phyloP scores from a whole-genome alignment of 495 filamentous ascomycete species.

The Darksidea phi region DNA sequence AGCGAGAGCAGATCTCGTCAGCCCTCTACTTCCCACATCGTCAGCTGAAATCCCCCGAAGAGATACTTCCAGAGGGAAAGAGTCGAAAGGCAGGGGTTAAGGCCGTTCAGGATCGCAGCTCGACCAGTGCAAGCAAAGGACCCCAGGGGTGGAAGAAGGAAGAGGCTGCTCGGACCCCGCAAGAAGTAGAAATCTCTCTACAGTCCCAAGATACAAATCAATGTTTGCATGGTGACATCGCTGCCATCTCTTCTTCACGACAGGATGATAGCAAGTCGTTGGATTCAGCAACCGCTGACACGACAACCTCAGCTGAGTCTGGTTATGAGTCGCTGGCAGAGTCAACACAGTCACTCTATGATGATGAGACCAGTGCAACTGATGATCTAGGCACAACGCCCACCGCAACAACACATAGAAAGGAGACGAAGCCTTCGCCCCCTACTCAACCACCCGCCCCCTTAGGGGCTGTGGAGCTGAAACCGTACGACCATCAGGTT shows the following conservation, averaged over 20 bases:
- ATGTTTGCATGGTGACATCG: conserved; percentile 60
- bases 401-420: conserved; percentile 51
- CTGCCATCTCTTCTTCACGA: conserved; percentile 31
- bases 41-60: conserved; percentile 45
- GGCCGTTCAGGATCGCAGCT: conserved; percentile 20
- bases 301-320: conserved; percentile 52
- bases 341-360: conserved; percentile 49
- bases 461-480: conserved; percentile 88
- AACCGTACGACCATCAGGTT: conserved; percentile 95
- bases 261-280: conserved; percentile 25
- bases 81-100: conserved; percentile 23
- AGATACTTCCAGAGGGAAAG: conserved; percentile 8
- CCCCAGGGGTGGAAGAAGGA: conserved; percentile 40
- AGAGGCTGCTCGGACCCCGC: conserved; percentile 22
- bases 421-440: conserved; percentile 4
- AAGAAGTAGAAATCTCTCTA: conserved; percentile 60
- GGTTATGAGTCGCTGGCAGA: conserved; percentile 60
- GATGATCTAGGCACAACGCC: conserved; percentile 62
- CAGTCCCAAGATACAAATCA: conserved; percentile 61
- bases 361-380: conserved; percentile 54
- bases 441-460: conserved; percentile 51
- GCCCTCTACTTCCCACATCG: conserved; percentile 89
- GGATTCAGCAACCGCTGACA: conserved; percentile 16
- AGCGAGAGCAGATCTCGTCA: conserved; percentile 91
- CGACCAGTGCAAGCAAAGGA: conserved; percentile 35